A percentile compares a stretch with the other conserved stretches of the same genome.
Evolutionary conservation across 176 grass and related monocot species (phyloP).

Genomic region (Musa acuminata): DNA sequence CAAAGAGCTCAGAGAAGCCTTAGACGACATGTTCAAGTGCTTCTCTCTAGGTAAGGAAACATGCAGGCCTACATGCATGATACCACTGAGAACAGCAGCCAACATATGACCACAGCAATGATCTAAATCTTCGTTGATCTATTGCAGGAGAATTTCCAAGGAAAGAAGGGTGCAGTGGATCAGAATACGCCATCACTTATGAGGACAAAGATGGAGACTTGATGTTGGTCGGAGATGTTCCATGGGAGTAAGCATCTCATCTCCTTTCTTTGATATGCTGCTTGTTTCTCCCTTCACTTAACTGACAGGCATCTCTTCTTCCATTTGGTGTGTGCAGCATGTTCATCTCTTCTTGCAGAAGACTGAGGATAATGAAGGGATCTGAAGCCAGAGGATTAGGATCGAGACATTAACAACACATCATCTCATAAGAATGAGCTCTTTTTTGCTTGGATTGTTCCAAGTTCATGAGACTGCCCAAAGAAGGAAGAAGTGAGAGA

Average conservation of each 20-base stretch:
- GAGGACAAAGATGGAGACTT: conserved; percentile 92
- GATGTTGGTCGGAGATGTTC: conserved; percentile 86
- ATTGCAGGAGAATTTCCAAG: neutral
- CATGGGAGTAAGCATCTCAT: conserved; percentile 79
- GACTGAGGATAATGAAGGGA: conserved; percentile 80
- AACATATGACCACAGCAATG: neutral
- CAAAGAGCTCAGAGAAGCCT: conserved; percentile 56
- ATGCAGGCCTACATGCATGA: neutral
- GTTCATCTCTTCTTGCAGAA: conserved; percentile 87
- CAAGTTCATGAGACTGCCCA: no score
- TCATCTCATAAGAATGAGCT: no score
- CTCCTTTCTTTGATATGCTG: neutral
- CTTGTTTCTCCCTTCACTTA: neutral
- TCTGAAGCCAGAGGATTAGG: conserved; percentile 56
- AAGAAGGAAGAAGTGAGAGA: no score
- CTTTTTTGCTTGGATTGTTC: no score
- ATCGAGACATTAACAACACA: conserved; percentile 2
- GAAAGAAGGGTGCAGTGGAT: neutral
- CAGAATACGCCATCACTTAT: conserved; percentile 50
- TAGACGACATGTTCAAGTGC: conserved; percentile 70
- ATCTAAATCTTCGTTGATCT: neutral
- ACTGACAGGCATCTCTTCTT: neutral
- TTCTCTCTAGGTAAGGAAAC: conserved; percentile 16
- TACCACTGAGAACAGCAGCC: neutral
- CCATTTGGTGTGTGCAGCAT: conserved; percentile 35